A percentile compares a stretch with the other conserved stretches of the same genome.
Conservation (phyloP, 1,284 basidiomycete species). For the Malassezia furfur region DNA sequence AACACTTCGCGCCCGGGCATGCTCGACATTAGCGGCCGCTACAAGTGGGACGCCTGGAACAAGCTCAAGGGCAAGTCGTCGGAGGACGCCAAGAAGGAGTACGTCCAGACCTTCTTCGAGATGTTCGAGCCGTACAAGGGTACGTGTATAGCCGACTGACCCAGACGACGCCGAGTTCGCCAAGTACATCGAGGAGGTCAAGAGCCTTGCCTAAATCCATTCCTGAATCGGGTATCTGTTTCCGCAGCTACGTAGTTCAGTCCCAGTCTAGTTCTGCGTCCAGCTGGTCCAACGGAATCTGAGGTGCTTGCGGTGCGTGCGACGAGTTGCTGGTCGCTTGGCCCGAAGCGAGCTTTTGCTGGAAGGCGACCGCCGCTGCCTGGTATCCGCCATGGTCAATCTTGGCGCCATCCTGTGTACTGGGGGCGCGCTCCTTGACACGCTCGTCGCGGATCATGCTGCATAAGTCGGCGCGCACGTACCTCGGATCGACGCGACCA, state of each 20-base stretch:
- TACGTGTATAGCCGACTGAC: not conserved
- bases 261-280: conserved; percentile 42
- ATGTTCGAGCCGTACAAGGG: conserved; percentile 17
- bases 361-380: conserved; percentile 20
- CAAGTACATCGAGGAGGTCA: conserved; percentile 13
- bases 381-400: conserved; percentile 42
- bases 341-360: conserved; percentile 17
- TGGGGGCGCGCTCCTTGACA: conserved; percentile 1
- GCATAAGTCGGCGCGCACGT: conserved; percentile 32
- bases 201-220: conserved; percentile 3
- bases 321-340: too few relatives aligned
- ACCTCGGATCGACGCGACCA: conserved; percentile 67
- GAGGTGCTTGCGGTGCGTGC: not conserved
- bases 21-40: conserved; percentile 23
- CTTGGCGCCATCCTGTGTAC: conserved; percentile 23
- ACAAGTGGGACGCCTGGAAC: conserved; percentile 33
- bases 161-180: conserved; percentile 15
- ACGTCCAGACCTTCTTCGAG: conserved; percentile 22
- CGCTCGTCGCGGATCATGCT: conserved; percentile 16
- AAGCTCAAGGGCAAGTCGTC: conserved; percentile 25
- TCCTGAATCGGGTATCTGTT: not conserved
- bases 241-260: not conserved
- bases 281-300: conserved; percentile 18
- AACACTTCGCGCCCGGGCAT: conserved; percentile 45
- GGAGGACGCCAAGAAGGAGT: conserved; percentile 31